A percentile compares a stretch with the other conserved stretches of the same genome.
Conservation (phyloP, 139 green algal genomes). For the Penium margaritaceum region DNA sequence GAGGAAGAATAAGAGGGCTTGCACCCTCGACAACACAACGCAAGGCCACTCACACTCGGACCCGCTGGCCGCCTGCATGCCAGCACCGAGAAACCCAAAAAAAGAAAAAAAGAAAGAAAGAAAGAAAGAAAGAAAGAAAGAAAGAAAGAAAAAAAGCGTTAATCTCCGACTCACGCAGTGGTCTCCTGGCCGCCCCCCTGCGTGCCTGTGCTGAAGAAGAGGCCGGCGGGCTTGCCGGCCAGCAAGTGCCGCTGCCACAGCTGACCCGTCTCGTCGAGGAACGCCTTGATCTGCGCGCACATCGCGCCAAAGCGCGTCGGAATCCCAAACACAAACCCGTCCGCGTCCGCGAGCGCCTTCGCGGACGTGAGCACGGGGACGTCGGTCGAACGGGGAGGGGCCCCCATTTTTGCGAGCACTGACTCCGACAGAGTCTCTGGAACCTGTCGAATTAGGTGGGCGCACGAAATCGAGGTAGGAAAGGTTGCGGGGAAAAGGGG, state of each 20-base stretch:
- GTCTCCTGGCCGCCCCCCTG: constrained; percentile 67
- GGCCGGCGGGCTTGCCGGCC: constrained; percentile 61
- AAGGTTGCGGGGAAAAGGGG: no score
- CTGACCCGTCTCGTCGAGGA: constrained; percentile 67
- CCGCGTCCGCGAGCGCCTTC: constrained; percentile 52
- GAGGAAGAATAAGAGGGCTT: no score
- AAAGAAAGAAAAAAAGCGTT: no score
- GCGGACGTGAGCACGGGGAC: constrained; percentile 59
- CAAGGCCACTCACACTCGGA: no score
- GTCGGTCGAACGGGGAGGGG: constrained; percentile 56
- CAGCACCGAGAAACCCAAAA: no score
- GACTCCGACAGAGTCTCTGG: constrained; percentile 60
- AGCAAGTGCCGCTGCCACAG: constrained; percentile 58
- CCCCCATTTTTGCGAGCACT: constrained; percentile 70
- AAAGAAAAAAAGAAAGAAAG: no score
- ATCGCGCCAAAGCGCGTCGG: constrained; percentile 73
- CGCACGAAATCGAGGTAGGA: no score
- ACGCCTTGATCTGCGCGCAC: constrained; percentile 63
- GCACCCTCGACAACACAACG: no score
- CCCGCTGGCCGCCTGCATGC: no score
- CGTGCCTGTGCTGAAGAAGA: constrained; percentile 54
- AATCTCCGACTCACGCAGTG: constrained; percentile 27
- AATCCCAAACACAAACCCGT: constrained; percentile 73
- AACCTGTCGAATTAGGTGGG: no score
- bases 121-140: no score